A percentile compares a stretch with the other conserved stretches of the same genome.
phyloP scores from a whole-genome alignment of 2,329 filamentous ascomycete species.

The Botrytis galanthina region DNA sequence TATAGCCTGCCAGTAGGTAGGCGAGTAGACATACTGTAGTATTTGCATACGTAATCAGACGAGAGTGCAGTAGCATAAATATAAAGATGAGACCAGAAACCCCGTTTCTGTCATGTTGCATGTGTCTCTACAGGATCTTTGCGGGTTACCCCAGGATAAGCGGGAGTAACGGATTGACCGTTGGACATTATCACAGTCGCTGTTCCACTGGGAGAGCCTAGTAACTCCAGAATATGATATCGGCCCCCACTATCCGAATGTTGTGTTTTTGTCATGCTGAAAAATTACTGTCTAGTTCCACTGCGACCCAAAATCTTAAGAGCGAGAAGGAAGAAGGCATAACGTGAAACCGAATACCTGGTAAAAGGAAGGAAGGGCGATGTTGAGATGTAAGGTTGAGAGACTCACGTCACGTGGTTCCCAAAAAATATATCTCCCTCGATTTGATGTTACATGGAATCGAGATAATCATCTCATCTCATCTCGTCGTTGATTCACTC shows the following conservation, averaged over 20 bases:
- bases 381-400: background rate
- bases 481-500: background rate
- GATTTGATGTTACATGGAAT: background rate
- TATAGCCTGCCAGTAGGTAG: background rate
- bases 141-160: conserved; percentile 12
- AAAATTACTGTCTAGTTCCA: background rate
- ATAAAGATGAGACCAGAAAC: conserved; percentile 4
- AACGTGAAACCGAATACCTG: conserved; percentile 1
- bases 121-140: conserved; percentile 12
- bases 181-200: conserved; percentile 11
- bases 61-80: conserved; percentile 1
- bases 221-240: conserved; percentile 14
- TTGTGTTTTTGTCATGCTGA: conserved; percentile 4
- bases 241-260: conserved; percentile 10
- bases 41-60: conserved; percentile 11
- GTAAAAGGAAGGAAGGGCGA: background rate
- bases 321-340: background rate
- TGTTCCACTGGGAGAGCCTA: conserved; percentile 12
- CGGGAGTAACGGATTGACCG: conserved; percentile 19
- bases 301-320: background rate
- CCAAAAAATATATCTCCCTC: background rate
- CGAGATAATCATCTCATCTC: conserved; percentile 1
- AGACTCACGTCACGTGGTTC: background rate
- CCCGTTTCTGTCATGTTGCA: conserved; percentile 16
- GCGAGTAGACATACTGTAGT: background rate